Percentiles rank a stretch among this genome's conserved stretches.
Evolutionary conservation across 352 stramenopile genomes (phyloP).

Genomic region (Pythium volutum): DNA sequence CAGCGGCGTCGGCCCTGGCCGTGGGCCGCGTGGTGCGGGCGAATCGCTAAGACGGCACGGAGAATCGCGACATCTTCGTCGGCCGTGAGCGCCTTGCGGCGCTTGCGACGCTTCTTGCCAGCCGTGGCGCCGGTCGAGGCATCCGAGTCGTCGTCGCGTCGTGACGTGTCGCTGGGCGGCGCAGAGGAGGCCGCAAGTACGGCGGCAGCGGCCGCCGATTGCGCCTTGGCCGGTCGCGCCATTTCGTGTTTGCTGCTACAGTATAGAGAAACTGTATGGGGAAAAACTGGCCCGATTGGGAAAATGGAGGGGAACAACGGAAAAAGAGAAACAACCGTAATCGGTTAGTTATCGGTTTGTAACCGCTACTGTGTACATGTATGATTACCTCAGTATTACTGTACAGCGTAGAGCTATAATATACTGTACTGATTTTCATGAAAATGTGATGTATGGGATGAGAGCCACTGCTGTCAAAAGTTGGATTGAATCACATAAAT

Average conservation of each 20-base stretch:
- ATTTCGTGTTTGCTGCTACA: no score
- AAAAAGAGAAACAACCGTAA: neutral
- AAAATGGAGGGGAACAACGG: neutral
- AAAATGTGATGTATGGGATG: no score
- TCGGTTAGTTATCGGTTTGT: constrained; percentile 3
- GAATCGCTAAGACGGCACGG: constrained; percentile 11
- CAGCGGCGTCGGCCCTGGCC: constrained; percentile 15
- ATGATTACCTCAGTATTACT: no score
- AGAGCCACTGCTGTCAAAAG: no score
- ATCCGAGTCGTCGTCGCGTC: constrained; percentile 11
- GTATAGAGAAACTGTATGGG: neutral
- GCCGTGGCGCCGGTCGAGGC: neutral
- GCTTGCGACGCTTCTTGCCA: constrained; percentile 13
- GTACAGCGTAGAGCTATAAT: no score
- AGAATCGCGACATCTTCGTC: constrained; percentile 24
- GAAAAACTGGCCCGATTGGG: no score
- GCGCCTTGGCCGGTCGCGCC: constrained; percentile 1
- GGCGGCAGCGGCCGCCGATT: neutral
- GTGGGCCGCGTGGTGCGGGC: constrained; percentile 13
- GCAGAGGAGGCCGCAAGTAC: neutral
- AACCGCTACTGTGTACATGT: no score
- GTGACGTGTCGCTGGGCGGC: neutral
- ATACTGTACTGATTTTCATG: no score
- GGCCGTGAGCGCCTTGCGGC: constrained; percentile 17
- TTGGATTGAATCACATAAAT: neutral